Evolutionary conservation across 2,329 filamentous ascomycete species (phyloP).

Genomic region (Exophiala sp.): DNA sequence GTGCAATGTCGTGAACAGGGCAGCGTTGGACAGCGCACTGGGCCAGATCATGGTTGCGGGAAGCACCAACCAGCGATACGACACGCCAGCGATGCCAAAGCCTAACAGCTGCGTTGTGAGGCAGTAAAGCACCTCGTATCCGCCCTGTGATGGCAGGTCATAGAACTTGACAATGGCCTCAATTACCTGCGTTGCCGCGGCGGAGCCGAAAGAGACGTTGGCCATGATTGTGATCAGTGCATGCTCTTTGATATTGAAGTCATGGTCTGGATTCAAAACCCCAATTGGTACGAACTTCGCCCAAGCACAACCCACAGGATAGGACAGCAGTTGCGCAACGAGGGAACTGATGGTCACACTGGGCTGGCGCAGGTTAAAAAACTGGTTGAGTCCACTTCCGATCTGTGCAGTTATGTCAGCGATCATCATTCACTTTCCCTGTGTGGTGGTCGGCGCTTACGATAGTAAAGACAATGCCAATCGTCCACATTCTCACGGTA

Average conservation of each 20-base stretch:
- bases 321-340: conserved; percentile 75
- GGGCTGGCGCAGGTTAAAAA: conserved; percentile 83
- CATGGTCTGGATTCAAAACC: conserved; percentile 61
- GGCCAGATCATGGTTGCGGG: conserved; percentile 90
- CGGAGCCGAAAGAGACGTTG: conserved; percentile 83
- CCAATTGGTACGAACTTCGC: conserved; percentile 68
- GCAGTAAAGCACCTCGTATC: conserved; percentile 76
- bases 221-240: conserved; percentile 83
- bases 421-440: neutral
- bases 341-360: conserved; percentile 83
- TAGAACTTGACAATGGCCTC: conserved; percentile 87
- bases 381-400: conserved; percentile 75
- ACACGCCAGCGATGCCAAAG: conserved; percentile 77
- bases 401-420: conserved; percentile 36
- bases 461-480: conserved; percentile 72
- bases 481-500: conserved; percentile 73
- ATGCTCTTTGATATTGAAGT: conserved; percentile 84
- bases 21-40: conserved; percentile 75
- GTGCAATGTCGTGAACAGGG: conserved; percentile 81
- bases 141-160: conserved; percentile 66
- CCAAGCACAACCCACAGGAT: conserved; percentile 66
- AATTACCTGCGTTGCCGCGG: conserved; percentile 79
- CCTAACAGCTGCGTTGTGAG: conserved; percentile 80
- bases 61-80: conserved; percentile 71
- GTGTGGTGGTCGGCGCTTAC: neutral